These are phyloP conservation scores for Lagenidium giganteum DNA, from an alignment of 352 stramenopile species.

Conservation along the genomic window DNA sequence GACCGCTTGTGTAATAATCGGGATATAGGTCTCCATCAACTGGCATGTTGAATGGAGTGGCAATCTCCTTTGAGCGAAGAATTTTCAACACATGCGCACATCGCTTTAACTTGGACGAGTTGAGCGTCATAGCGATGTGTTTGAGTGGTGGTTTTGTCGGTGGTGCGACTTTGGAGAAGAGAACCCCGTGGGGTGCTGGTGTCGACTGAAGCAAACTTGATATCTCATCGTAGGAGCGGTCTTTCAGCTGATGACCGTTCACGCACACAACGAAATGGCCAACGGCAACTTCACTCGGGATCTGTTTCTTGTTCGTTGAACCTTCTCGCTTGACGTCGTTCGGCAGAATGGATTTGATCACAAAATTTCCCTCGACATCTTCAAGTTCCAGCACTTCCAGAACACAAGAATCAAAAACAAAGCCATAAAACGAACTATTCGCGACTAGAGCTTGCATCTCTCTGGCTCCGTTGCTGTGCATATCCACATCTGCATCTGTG, in stretches of 20 bases:
- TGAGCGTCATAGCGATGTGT: conserved; percentile 54
- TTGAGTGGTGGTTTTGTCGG: conserved; percentile 37
- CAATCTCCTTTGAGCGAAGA: conserved; percentile 73
- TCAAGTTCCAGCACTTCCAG: conserved; percentile 6
- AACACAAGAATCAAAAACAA: conserved; percentile 35
- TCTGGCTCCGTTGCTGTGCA: no score
- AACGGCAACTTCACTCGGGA: conserved; percentile 7
- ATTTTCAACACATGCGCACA: conserved; percentile 75
- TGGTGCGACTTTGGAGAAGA: conserved; percentile 43
- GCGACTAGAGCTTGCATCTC: no score
- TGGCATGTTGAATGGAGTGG: conserved; percentile 74
- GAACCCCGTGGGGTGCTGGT: conserved; percentile 37
- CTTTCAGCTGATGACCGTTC: conserved; percentile 6
- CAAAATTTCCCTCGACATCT: conserved; percentile 33
- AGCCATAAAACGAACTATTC: no score
- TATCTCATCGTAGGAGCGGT: conserved; percentile 1
- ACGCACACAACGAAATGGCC: conserved; percentile 11
- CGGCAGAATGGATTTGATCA: conserved; percentile 22
- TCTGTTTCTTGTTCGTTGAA: conserved; percentile 1
- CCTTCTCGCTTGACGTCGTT: conserved; percentile 3
- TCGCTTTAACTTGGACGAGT: conserved; percentile 51
- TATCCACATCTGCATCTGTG: not conserved
- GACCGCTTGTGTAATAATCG: conserved; percentile 69
- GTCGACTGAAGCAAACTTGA: not conserved
- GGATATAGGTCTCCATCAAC: conserved; percentile 81